These are phyloP conservation scores for Acanthamoeba culbertsoni DNA, from an alignment of 208 protist species.

Conservation along the genomic window DNA sequence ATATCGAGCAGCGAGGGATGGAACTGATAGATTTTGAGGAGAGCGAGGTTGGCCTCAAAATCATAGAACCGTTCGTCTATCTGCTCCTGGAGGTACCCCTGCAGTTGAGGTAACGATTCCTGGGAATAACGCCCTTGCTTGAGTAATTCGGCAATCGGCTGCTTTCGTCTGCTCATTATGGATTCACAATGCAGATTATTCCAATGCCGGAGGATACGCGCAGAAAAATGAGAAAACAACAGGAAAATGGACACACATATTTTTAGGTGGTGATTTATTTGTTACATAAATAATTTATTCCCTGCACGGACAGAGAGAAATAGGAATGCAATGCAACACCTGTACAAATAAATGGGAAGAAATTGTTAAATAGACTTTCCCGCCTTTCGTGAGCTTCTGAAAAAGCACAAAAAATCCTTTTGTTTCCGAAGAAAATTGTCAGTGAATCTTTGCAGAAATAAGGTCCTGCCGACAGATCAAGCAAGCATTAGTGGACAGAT, in stretches of 20 bases:
- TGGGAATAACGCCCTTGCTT: conserved; percentile 53
- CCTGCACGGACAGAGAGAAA: neutral
- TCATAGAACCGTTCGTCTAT: conserved; percentile 65
- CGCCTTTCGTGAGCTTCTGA: too few relatives aligned
- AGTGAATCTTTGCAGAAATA: too few relatives aligned
- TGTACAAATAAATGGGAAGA: too few relatives aligned
- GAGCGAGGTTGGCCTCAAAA: conserved; percentile 69
- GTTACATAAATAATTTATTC: neutral
- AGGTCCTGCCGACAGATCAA: too few relatives aligned
- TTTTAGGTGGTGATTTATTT: too few relatives aligned
- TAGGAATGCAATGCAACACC: too few relatives aligned
- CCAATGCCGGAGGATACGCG: too few relatives aligned
- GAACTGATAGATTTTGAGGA: conserved; percentile 80
- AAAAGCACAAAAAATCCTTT: too few relatives aligned
- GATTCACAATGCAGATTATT: neutral
- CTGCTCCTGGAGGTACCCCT: conserved; percentile 70
- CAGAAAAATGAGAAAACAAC: neutral
- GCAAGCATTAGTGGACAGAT: too few relatives aligned
- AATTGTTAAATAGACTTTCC: too few relatives aligned
- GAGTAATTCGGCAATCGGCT: neutral
- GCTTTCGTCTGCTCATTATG: neutral
- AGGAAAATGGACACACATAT: neutral
- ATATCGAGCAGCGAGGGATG: conserved; percentile 64
- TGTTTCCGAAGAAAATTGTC: too few relatives aligned
- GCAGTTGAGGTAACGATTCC: conserved; percentile 56